Evolutionary conservation across 139 green algal species (phyloP).

Genomic region (Diplosphaera chodatii): DNA sequence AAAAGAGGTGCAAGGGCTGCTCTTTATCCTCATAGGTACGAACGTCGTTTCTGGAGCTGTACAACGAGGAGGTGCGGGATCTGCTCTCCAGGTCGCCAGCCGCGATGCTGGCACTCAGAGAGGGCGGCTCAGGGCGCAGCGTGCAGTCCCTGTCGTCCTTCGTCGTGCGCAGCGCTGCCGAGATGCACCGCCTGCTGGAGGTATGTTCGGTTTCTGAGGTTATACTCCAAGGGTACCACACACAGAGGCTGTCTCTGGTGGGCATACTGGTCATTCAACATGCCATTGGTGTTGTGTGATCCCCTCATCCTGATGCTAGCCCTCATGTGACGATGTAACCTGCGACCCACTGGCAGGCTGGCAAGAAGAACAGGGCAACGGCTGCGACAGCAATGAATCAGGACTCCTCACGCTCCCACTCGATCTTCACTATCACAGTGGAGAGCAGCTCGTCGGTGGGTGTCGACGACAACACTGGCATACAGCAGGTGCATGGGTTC

Average conservation of each 20-base stretch:
- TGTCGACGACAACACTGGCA: background rate
- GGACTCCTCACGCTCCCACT: slow-evolving; percentile 76
- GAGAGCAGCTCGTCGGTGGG: slow-evolving; percentile 48
- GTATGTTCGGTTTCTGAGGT: no score
- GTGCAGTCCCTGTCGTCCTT: slow-evolving; percentile 76
- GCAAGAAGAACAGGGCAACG: slow-evolving; percentile 71
- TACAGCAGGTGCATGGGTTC: background rate
- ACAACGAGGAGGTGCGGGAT: slow-evolving; percentile 79
- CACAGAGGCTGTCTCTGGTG: no score
- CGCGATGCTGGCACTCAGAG: slow-evolving; percentile 67
- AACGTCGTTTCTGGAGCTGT: slow-evolving; percentile 82
- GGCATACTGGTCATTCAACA: no score
- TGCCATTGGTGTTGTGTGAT: no score
- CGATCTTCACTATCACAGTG: slow-evolving; percentile 84
- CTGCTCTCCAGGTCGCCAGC: slow-evolving; percentile 53
- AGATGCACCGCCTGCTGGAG: slow-evolving; percentile 73
- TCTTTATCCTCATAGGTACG: no score
- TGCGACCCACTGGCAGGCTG: no score
- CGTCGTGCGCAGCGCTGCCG: slow-evolving; percentile 68
- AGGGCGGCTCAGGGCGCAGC: slow-evolving; percentile 65
- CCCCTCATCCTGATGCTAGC: no score
- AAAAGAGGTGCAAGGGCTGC: no score
- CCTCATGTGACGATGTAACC: no score
- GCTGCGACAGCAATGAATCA: slow-evolving; percentile 83
- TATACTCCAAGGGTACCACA: no score